Base-by-base conservation (phyloP, 2,329 filamentous ascomycete species). In the Colletotrichum shisoi region DNA sequence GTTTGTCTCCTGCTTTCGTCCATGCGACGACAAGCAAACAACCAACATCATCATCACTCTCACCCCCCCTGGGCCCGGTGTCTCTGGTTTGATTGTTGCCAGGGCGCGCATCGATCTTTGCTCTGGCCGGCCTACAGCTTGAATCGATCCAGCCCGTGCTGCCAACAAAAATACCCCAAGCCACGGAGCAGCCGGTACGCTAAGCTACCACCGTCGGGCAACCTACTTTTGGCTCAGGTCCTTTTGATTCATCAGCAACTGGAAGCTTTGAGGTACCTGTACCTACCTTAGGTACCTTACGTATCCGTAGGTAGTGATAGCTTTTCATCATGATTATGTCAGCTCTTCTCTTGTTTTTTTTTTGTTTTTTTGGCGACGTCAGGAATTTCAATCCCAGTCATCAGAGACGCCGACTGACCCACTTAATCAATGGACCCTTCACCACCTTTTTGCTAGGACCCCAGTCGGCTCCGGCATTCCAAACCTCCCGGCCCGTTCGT, bases 181-280 rank as follows among this genome's bases (percentile, higher is more conserved):
- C 62, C 57, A 56, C 62, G 39, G 37, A 9, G 42, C 58, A 49
- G 57, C 57, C 62, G 62, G 62, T 62, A 56, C 49, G 62, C 49
- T 62, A 52, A 19, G 31, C 31, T 34, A 34, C 13, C n/a, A 57
- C 45, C 37, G 37, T 57, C 52, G 39, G 24, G 52, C 60, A 49
- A 42, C 59, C 60, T 57, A 42, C 59, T 57, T 49, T 49, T 3
- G 57, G 31, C 46, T 42, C 21, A 9, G 24, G 21, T n/a, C 27
- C 12, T n/a, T 57, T 59, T 37, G 21, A 13, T 58, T 8, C 17
- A 17, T 9, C 17, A 24, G 37, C 49, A 37, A 48, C 52, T 21
- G 11, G 8, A 45, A 45, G 42, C 34, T 49, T 49, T 4, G 9
- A 45, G 15, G 58, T 42, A 17, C 62, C 54, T 34, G 58, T 42